Conservation (phyloP, 2,329 filamentous ascomycete genomes). For the Fusarium equiseti region DNA sequence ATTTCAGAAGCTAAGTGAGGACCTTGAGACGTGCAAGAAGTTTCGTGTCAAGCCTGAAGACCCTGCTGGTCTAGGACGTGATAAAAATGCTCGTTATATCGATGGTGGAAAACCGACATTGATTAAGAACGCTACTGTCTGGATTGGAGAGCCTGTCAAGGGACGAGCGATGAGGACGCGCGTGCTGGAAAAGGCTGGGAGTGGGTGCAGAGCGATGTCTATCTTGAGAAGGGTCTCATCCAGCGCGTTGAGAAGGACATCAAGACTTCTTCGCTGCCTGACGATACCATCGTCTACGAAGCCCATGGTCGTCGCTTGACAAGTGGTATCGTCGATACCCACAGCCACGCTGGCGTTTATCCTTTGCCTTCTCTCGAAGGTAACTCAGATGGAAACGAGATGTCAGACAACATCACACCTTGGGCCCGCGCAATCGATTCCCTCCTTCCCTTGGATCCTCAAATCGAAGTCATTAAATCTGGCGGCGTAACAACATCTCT, state of each 20-base stretch:
- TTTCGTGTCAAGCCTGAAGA: constrained; percentile 67
- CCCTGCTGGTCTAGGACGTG: constrained; percentile 66
- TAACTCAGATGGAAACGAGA: constrained; percentile 72
- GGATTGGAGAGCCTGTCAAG: constrained; percentile 70
- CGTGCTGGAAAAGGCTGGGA: constrained; percentile 69
- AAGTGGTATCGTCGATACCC: constrained; percentile 78
- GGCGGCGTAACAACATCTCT: constrained; percentile 78
- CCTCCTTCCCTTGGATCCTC: constrained; percentile 71
- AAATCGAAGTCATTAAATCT: constrained; percentile 77
- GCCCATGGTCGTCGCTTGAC: constrained; percentile 72
- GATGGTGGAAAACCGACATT: constrained; percentile 70
- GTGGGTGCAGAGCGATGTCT: constrained; percentile 72
- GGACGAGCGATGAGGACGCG: constrained; percentile 64
- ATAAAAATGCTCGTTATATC: constrained; percentile 71
- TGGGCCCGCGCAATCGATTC: constrained; percentile 76
- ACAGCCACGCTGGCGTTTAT: constrained; percentile 73
- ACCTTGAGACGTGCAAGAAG: constrained; percentile 67
- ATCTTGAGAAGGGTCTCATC: constrained; percentile 72
- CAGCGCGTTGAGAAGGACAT: constrained; percentile 63
- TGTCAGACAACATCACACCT: constrained; percentile 73
- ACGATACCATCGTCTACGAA: constrained; percentile 65
- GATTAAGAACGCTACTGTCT: constrained; percentile 75
- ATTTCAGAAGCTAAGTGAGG: constrained; percentile 62
- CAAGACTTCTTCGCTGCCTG: constrained; percentile 55
- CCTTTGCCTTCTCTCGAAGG: constrained; percentile 67